phyloP scores from a whole-genome alignment of 441 rosid genomes.

The Corymbia calophylla region DNA sequence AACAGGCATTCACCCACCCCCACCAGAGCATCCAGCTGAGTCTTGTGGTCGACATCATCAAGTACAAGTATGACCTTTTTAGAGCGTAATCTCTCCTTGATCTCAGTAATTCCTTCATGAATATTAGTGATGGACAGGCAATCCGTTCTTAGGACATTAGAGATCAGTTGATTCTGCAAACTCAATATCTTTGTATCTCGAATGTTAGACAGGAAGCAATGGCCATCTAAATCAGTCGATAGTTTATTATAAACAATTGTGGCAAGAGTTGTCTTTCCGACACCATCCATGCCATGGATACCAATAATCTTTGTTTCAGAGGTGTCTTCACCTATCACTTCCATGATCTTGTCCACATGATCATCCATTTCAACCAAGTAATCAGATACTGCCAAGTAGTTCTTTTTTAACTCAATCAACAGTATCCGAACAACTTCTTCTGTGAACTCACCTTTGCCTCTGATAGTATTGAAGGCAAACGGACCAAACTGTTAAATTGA shows the following conservation, averaged over 20 bases:
- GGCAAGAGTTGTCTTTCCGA: not conserved
- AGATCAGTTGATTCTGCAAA: no score
- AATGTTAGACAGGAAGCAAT: no score
- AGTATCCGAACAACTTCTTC: rapidly evolving
- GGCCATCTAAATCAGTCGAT: no score
- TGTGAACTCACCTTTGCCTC: not conserved
- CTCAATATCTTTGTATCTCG: rapidly evolving
- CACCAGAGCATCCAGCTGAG: not conserved
- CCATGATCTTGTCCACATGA: not conserved
- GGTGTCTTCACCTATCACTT: rapidly evolving
- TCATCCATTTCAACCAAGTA: not conserved
- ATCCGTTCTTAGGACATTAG: rapidly evolving
- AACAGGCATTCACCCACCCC: not conserved
- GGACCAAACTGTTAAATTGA: no score
- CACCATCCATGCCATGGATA: not conserved
- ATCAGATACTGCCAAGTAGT: not conserved
- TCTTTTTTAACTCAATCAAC: not conserved
- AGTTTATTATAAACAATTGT: no score
- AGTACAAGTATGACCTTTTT: not conserved
- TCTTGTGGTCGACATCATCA: not conserved
- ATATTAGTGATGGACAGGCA: not conserved
- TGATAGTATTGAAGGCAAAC: not conserved
- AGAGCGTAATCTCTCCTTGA: not conserved
- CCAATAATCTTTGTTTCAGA: not conserved
- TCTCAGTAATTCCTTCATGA: not conserved